Evolutionary conservation across 768 basidiomycete genomes (phyloP).

Genomic region (Termitomyces sp.): DNA sequence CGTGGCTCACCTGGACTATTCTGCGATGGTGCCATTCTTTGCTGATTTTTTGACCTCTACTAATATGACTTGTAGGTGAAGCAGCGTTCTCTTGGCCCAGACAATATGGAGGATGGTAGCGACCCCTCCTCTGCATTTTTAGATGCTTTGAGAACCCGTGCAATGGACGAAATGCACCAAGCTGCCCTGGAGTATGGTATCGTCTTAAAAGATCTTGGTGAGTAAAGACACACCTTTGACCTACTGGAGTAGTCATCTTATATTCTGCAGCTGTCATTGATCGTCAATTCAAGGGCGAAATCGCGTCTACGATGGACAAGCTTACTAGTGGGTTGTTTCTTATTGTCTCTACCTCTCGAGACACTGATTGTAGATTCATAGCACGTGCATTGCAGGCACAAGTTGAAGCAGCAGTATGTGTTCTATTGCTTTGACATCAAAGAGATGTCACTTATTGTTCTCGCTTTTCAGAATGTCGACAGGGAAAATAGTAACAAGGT

Average conservation of each 20-base stretch:
- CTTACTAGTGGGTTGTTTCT: constrained; percentile 43
- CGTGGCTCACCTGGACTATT: constrained; percentile 66
- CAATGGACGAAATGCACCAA: constrained; percentile 83
- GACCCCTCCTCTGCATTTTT: constrained; percentile 76
- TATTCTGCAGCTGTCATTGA: constrained; percentile 70
- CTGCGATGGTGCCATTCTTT: constrained; percentile 32
- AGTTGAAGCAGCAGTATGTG: constrained; percentile 75
- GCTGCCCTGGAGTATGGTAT: constrained; percentile 86
- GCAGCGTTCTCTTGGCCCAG: constrained; percentile 75
- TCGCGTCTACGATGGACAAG: constrained; percentile 82
- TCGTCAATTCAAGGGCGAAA: constrained; percentile 86
- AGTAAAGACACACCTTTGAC: constrained; percentile 6
- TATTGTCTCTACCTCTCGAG: not conserved
- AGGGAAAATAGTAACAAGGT: constrained; percentile 86
- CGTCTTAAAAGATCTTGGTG: constrained; percentile 74
- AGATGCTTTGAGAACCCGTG: constrained; percentile 76
- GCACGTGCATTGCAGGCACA: constrained; percentile 83
- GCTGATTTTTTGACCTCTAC: not conserved
- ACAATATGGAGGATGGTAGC: constrained; percentile 65
- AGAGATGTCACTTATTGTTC: not conserved
- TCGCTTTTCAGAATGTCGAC: constrained; percentile 62
- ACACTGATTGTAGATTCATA: constrained; percentile 14
- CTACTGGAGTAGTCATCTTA: not conserved
- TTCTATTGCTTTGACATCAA: not conserved
- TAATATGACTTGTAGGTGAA: constrained; percentile 48